A percentile compares a stretch with the other conserved stretches of the same genome.
Conservation (phyloP, 2,329 filamentous ascomycete genomes). For the Nannizziopsis arthrosporioides region DNA sequence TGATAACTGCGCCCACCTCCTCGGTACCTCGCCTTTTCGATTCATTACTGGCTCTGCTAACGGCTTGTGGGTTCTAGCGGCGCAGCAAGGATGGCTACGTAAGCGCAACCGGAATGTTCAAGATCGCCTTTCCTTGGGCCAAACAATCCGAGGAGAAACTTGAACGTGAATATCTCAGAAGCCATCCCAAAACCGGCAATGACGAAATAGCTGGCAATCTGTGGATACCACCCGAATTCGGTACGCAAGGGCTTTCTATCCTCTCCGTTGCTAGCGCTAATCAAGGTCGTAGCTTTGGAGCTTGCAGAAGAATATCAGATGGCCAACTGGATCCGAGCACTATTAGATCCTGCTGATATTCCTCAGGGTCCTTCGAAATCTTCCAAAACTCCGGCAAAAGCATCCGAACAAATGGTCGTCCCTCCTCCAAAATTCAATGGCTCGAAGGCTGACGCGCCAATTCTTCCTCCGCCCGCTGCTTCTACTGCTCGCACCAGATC, state of each 20-base stretch:
- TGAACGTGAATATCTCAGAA: slow-evolving; percentile 68
- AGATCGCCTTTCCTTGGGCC: slow-evolving; percentile 56
- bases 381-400: slow-evolving; percentile 28
- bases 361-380: slow-evolving; percentile 39
- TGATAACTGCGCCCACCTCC: slow-evolving; percentile 20
- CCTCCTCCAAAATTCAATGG: slow-evolving; percentile 71
- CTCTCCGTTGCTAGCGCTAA: slow-evolving; percentile 14
- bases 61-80: slow-evolving; percentile 32
- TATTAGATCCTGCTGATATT: slow-evolving; percentile 80
- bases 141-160: slow-evolving; percentile 46
- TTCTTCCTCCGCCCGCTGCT: slow-evolving; percentile 20
- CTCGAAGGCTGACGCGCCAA: slow-evolving; percentile 34
- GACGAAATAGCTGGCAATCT: slow-evolving; percentile 95
- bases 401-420: slow-evolving; percentile 59
- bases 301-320: slow-evolving; percentile 83
- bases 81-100: slow-evolving; percentile 55
- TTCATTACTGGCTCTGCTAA: neutral
- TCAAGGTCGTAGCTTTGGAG: slow-evolving; percentile 52
- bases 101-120: slow-evolving; percentile 59
- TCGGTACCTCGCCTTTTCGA: neutral
- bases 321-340: slow-evolving; percentile 75
- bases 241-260: slow-evolving; percentile 27
- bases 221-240: slow-evolving; percentile 74
- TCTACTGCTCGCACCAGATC: slow-evolving; percentile 38
- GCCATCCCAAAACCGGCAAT: slow-evolving; percentile 62